Evolutionary conservation across 208 protist genomes (phyloP), one percentile per base, ranked within the genome.

Genomic region (Porcisia hertigi): DNA sequence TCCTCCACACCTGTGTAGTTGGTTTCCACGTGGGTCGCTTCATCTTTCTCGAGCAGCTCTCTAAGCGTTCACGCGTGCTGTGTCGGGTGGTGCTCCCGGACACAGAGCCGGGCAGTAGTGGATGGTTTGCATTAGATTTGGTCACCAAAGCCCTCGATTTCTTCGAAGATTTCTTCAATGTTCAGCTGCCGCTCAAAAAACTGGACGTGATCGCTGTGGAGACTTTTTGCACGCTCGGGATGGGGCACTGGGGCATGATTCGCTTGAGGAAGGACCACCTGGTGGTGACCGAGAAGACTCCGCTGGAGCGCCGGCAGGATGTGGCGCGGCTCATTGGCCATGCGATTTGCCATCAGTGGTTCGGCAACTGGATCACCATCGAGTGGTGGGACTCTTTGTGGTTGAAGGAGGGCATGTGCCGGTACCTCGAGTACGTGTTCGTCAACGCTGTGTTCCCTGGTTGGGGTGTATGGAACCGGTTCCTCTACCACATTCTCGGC

Each of bases 321-420:
- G 90, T 98, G 69, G 90, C 94, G 8, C 89, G 90, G 34, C 88
- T 98, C 0, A 88, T 99, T 55, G 88, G 84, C 11, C 98, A 99
- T 77, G 98, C 99, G 85, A 83, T 98, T 1, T 91, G 92, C 49
- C 98, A 99, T 76, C 89, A 97, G 75, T 99, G 96, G 97, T 96
- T 98, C 72, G 97, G 97, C 63, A 97, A 99, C 88, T 89, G 95
- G 70, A 96, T 98, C 23, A 94, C 96, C 11, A 93, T 99, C 76
- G 76, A 88, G 69, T 98, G 92, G 97, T 99, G 98, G 98, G 82
- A 90, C 62, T 75, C 97, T 64, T 69, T 99, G 55, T 99, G 98
- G 98, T 79, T 98, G 23, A 99, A 99, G 80, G 98, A 99, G 84
- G 98, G 97, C 58, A 98, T 99, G 79, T 98, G 98, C 52, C 97